phyloP scores from a whole-genome alignment of 1,284 basidiomycete genomes.

The Violaceomyces palustris region DNA sequence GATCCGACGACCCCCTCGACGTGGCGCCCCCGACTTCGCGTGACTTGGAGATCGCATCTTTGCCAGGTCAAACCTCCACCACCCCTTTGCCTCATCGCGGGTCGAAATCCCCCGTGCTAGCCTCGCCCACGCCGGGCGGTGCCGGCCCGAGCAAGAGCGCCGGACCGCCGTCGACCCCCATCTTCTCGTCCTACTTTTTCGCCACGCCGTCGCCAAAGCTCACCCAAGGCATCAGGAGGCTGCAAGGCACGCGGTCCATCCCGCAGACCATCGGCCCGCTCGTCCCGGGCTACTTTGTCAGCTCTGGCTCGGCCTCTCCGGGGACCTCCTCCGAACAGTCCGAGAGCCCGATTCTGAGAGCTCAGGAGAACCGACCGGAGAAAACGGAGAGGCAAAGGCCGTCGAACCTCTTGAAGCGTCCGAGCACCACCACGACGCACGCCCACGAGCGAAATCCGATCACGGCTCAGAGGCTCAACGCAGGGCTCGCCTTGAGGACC shows the following conservation, averaged over 20 bases:
- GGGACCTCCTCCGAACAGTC: not conserved
- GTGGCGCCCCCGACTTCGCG: not conserved
- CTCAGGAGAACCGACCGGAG: not conserved
- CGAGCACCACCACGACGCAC: no score
- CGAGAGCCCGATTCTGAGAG: not conserved
- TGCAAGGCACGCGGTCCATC: not conserved
- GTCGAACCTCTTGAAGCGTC: no score
- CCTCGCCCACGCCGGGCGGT: no score
- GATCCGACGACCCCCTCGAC: slow-evolving; percentile 4
- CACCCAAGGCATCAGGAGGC: not conserved
- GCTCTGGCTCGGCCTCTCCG: not conserved
- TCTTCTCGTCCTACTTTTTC: not conserved
- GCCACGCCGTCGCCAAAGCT: not conserved
- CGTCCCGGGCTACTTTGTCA: not conserved
- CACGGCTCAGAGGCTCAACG: no score
- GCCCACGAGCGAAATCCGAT: no score
- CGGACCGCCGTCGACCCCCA: not conserved
- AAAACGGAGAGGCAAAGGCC: no score
- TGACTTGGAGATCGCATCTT: no score
- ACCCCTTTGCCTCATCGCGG: no score
- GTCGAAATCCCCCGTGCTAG: no score
- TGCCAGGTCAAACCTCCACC: no score
- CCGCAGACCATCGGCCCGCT: not conserved
- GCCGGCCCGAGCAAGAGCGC: not conserved
- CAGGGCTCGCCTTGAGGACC: no score